phyloP scores from a whole-genome alignment of 768 basidiomycete species.

The Pisolithus tinctorius region DNA sequence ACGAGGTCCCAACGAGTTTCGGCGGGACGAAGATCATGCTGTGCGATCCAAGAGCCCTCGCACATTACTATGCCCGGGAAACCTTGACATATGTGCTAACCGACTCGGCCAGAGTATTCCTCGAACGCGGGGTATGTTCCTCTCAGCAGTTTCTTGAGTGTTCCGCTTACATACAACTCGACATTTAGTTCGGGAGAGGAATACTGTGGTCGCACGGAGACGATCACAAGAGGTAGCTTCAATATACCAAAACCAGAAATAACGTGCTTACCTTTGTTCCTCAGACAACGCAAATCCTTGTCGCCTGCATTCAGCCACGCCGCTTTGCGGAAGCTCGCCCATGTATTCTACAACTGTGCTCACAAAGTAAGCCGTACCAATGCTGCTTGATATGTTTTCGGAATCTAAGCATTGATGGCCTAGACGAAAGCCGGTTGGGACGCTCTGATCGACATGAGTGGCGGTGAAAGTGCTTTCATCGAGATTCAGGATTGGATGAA shows the following conservation, averaged over 20 bases:
- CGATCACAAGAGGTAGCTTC: constrained; percentile 32
- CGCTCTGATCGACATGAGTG: constrained; percentile 8
- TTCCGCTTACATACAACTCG: background rate
- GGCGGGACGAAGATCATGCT: constrained; percentile 31
- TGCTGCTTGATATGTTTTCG: background rate
- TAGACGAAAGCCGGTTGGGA: constrained; percentile 25
- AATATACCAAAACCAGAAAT: too few relatives aligned
- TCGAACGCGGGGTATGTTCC: constrained; percentile 25
- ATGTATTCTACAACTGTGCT: constrained; percentile 23
- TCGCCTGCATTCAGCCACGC: constrained; percentile 21
- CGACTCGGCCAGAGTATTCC: constrained; percentile 26
- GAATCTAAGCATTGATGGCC: constrained; percentile 8
- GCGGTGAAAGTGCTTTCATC: constrained; percentile 16
- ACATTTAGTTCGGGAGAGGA: constrained; percentile 27
- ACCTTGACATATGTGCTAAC: constrained; percentile 40
- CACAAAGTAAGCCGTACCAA: constrained; percentile 15
- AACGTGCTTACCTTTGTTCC: background rate
- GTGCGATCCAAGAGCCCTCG: constrained; percentile 40
- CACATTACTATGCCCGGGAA: constrained; percentile 44
- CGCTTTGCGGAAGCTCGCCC: constrained; percentile 16
- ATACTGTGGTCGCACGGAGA: constrained; percentile 39
- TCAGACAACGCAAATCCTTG: constrained; percentile 22
- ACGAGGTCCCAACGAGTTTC: constrained; percentile 29
- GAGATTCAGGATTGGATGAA: constrained; percentile 32
- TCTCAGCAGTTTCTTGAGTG: background rate